Evolutionary conservation across 805 yeast genomes (phyloP).

Genomic region (Wickerhamiella sorbophila): DNA sequence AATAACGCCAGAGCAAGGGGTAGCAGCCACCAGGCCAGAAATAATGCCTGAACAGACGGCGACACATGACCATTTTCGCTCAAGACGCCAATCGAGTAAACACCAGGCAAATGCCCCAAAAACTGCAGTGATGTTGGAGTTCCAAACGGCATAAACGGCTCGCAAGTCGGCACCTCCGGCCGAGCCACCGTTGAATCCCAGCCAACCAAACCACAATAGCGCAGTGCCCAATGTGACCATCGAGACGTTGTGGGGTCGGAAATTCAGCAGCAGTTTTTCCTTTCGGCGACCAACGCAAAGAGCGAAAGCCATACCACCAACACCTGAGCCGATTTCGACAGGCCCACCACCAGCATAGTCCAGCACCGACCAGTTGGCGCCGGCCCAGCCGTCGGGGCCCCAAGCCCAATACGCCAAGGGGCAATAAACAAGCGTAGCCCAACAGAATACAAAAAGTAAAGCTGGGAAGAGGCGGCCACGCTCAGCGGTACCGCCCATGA

Average conservation of each 20-base stretch:
- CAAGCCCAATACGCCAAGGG: conserved; percentile 96
- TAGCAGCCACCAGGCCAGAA: conserved; percentile 93
- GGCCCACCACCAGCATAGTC: conserved; percentile 99
- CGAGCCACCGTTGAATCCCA: conserved; percentile 87
- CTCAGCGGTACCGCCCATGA: conserved; percentile 88
- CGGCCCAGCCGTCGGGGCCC: conserved; percentile 90
- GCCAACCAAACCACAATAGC: conserved; percentile 89
- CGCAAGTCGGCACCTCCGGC: conserved; percentile 69
- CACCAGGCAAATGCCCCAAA: conserved; percentile 91
- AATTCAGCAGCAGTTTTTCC: conserved; percentile 62
- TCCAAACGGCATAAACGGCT: conserved; percentile 81
- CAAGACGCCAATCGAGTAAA: conserved; percentile 72
- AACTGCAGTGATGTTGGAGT: conserved; percentile 79
- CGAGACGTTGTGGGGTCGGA: conserved; percentile 89
- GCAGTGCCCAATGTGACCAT: conserved; percentile 80
- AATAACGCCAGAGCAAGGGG: conserved; percentile 85
- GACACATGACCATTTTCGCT: conserved; percentile 84
- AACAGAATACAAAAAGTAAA: conserved; percentile 64
- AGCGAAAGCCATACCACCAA: conserved; percentile 62
- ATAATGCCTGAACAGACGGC: conserved; percentile 92
- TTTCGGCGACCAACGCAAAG: conserved; percentile 50
- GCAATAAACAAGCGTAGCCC: conserved; percentile 87
- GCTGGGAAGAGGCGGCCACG: conserved; percentile 81
- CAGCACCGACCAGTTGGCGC: conserved; percentile 68
- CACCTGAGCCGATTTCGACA: conserved; percentile 84